A percentile compares a stretch with the other conserved stretches of the same genome.
Conservation (phyloP, 208 protist species). For the Leishmania gerbilli region DNA sequence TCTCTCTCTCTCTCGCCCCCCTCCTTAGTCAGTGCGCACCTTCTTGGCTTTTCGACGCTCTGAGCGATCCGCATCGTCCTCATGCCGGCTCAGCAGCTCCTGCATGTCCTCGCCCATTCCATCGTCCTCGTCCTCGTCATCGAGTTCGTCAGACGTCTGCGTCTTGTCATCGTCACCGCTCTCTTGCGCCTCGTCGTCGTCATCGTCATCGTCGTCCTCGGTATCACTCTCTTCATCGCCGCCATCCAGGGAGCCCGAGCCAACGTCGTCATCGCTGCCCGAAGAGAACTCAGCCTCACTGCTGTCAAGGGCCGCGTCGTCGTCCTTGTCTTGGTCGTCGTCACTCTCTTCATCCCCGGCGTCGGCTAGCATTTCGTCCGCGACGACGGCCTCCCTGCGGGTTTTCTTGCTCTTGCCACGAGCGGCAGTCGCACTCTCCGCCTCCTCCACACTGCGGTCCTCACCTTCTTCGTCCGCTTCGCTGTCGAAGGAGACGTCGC, state of each 20-base stretch:
- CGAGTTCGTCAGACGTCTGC: constrained; percentile 7
- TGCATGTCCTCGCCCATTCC: constrained; percentile 68
- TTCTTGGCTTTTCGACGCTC: constrained; percentile 56
- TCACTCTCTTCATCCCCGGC: neutral
- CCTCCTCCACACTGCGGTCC: constrained; percentile 20
- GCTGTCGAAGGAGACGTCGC: neutral
- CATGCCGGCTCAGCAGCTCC: constrained; percentile 49
- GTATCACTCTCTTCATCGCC: constrained; percentile 59
- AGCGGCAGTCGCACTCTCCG: neutral
- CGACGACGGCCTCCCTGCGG: constrained; percentile 5
- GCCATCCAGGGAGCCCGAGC: constrained; percentile 26
- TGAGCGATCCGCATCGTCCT: constrained; percentile 30
- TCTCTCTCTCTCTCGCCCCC: constrained; percentile 10
- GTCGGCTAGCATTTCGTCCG: constrained; percentile 24
- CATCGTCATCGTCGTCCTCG: constrained; percentile 5
- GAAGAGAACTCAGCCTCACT: constrained; percentile 37
- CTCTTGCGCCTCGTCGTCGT: constrained; percentile 33
- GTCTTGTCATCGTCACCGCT: constrained; percentile 52
- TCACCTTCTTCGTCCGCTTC: constrained; percentile 8
- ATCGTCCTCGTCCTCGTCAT: constrained; percentile 33
- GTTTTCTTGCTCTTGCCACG: constrained; percentile 12
- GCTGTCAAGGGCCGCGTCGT: constrained; percentile 22
- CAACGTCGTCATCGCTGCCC: constrained; percentile 38
- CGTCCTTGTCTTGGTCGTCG: constrained; percentile 17
- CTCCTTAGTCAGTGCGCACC: constrained; percentile 49